Evolutionary conservation across 2,329 filamentous ascomycete species (phyloP).

Genomic region (Acrodontium crateriforme): DNA sequence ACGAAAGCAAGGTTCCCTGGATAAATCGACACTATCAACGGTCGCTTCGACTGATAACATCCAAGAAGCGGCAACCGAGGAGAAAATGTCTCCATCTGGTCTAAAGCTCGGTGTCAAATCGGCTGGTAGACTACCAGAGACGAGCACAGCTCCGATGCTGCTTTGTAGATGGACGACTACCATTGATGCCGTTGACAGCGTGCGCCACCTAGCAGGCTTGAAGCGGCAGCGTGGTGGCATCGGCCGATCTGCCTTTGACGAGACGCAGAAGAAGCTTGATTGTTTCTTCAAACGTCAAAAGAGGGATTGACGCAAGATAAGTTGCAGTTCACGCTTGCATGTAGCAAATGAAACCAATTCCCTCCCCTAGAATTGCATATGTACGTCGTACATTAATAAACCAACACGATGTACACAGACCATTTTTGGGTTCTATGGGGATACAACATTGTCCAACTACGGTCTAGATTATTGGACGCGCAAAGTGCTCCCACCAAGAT

Average conservation of each 20-base stretch:
- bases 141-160: neutral
- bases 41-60: neutral
- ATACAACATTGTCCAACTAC: too few species aligned
- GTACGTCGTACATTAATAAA: too few species aligned
- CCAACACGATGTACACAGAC: too few species aligned
- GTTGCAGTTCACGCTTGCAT: too few species aligned
- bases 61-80: neutral
- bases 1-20: constrained; percentile 1
- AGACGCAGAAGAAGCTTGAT: constrained; percentile 60
- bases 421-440: neutral
- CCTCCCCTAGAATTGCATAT: too few species aligned
- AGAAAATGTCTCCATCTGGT: neutral
- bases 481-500: too few species aligned
- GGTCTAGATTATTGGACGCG: too few species aligned
- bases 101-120: neutral
- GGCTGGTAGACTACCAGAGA: neutral
- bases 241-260: constrained; percentile 63
- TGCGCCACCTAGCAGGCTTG: constrained; percentile 56
- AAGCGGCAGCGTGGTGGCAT: constrained; percentile 73
- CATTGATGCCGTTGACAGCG: constrained; percentile 52
- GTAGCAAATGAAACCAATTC: too few species aligned
- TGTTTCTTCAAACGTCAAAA: constrained; percentile 52
- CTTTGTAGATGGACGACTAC: constrained; percentile 28
- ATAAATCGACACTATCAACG: neutral
- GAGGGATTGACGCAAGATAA: constrained; percentile 14